Percentiles rank a stretch among this genome's conserved stretches.
phyloP scores from a whole-genome alignment of 2,329 filamentous ascomycete genomes.

The Arthrinium puccinioides region DNA sequence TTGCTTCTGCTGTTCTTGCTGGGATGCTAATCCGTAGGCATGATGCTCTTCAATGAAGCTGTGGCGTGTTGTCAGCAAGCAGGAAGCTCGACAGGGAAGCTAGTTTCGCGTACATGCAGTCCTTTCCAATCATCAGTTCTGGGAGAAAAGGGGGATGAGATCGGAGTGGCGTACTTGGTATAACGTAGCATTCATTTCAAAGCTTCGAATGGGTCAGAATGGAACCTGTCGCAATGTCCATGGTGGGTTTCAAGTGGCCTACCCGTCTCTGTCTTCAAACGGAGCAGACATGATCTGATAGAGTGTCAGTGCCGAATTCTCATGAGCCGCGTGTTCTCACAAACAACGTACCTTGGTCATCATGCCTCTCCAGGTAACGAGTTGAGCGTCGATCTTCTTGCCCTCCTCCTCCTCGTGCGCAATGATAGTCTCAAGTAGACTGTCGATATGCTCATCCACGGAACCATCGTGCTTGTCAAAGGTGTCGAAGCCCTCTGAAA shows the following conservation, averaged over 20 bases:
- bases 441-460: slow-evolving; percentile 80
- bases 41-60: slow-evolving; percentile 95
- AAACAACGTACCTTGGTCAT: slow-evolving; percentile 74
- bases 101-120: slow-evolving; percentile 40
- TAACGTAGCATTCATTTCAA: slow-evolving; percentile 91
- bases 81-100: not conserved
- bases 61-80: not conserved
- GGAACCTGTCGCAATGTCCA: not conserved
- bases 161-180: slow-evolving; percentile 62
- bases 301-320: slow-evolving; percentile 6
- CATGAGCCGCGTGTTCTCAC: not conserved
- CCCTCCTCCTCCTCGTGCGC: slow-evolving; percentile 63
- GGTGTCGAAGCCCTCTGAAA: slow-evolving; percentile 72
- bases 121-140: slow-evolving; percentile 28
- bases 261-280: slow-evolving; percentile 77
- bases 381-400: slow-evolving; percentile 63
- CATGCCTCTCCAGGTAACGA: slow-evolving; percentile 96
- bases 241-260: slow-evolving; percentile 16
- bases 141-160: too few relatives aligned
- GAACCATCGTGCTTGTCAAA: slow-evolving; percentile 80
- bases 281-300: slow-evolving; percentile 74
- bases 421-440: slow-evolving; percentile 69
- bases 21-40: slow-evolving; percentile 57
- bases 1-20: slow-evolving; percentile 49
- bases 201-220: slow-evolving; percentile 42